Conservation (phyloP, 2,329 filamentous ascomycete genomes). For the Dendryphion nanum region DNA sequence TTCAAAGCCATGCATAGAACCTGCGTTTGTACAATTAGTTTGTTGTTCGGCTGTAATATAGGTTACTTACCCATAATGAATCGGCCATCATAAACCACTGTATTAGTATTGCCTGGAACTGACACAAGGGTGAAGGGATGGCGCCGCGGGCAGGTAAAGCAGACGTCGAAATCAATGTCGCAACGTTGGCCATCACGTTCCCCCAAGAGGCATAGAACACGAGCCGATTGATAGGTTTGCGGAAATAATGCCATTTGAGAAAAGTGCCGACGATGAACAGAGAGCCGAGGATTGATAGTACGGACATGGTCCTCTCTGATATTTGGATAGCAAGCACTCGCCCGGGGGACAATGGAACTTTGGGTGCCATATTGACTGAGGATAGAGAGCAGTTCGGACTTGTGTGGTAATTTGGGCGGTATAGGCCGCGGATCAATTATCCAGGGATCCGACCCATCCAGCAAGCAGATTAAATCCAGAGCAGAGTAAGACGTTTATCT, state of each 20-base stretch:
- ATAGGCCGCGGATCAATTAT: too few relatives aligned
- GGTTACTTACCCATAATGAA: constrained; percentile 58
- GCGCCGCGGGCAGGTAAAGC: constrained; percentile 45
- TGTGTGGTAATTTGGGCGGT: too few relatives aligned
- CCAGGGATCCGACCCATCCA: too few relatives aligned
- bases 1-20: constrained; percentile 81
- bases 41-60: not conserved
- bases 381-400: not conserved
- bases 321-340: constrained; percentile 51
- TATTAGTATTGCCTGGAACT: constrained; percentile 75
- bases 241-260: constrained; percentile 64
- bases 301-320: constrained; percentile 67
- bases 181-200: constrained; percentile 75
- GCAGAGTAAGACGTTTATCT: too few relatives aligned
- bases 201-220: constrained; percentile 83
- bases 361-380: constrained; percentile 10
- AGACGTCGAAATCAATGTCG: constrained; percentile 68
- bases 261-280: constrained; percentile 73
- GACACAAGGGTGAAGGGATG: constrained; percentile 60
- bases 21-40: constrained; percentile 2
- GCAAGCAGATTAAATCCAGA: too few relatives aligned
- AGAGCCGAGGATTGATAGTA: constrained; percentile 69
- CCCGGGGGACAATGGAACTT: constrained; percentile 8
- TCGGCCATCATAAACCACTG: constrained; percentile 84
- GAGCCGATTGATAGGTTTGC: constrained; percentile 82